phyloP scores from a whole-genome alignment of 345 rosid genomes.

The Nephelium lappaceum region DNA sequence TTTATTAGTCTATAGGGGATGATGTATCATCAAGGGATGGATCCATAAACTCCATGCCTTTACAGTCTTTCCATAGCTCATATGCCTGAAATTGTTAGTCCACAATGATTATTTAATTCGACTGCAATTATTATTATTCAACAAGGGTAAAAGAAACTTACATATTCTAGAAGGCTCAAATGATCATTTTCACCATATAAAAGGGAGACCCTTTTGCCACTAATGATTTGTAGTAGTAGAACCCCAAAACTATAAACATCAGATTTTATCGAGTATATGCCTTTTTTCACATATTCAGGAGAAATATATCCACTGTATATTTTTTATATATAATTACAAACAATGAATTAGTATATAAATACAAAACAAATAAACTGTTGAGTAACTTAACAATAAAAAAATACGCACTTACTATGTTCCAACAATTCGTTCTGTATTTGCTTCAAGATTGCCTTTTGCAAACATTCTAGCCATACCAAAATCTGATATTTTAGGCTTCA shows the following conservation, averaged over 20 bases:
- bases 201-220: neutral
- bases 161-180: neutral
- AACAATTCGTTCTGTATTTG: slow-evolving; percentile 38
- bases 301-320: neutral
- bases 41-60: neutral
- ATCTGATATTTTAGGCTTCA: slow-evolving; percentile 53
- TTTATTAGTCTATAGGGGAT: neutral
- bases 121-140: too few relatives aligned
- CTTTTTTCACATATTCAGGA: neutral
- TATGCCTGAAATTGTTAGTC: neutral
- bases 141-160: neutral
- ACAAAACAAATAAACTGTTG: neutral
- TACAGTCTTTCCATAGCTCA: neutral
- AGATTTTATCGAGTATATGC: neutral
- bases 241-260: slow-evolving; percentile 49
- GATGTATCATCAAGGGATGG: too few relatives aligned
- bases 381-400: too few relatives aligned
- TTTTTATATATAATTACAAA: neutral
- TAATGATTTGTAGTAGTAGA: neutral
- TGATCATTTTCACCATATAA: neutral
- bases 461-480: slow-evolving; percentile 49
- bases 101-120: neutral
- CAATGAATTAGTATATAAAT: neutral
- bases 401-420: slow-evolving; percentile 42
- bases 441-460: slow-evolving; percentile 38